Percentiles rank a stretch among this genome's conserved stretches.
Evolutionary conservation across 176 grass and related monocot species (phyloP).

Genomic region (Rhynchospora tenuis): DNA sequence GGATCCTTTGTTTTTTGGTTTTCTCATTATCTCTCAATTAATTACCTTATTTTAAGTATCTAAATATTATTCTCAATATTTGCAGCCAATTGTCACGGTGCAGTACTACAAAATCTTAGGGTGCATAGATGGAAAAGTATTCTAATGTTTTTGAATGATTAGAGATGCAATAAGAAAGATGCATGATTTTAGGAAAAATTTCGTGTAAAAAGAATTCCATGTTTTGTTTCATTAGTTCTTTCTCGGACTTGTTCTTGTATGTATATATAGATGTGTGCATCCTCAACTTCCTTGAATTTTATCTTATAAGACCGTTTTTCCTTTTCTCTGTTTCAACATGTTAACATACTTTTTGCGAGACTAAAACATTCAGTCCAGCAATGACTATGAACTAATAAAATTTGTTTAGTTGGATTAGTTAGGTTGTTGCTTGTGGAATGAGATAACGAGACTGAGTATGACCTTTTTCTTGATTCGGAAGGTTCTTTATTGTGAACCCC

Average conservation of each 20-base stretch:
- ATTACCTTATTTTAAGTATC: neutral
- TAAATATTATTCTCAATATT: neutral
- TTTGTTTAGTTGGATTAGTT: neutral
- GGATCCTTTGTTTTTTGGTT: neutral
- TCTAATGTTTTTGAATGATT: neutral
- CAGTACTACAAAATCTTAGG: neutral
- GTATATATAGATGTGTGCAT: neutral
- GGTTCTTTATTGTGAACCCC: neutral
- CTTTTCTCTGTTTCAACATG: neutral
- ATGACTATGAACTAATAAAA: neutral
- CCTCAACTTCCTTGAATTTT: neutral
- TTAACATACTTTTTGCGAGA: neutral
- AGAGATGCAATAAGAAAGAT: neutral
- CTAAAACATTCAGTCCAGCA: neutral
- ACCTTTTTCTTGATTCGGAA: neutral
- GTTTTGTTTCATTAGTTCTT: neutral
- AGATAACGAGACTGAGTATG: slow-evolving; percentile 1
- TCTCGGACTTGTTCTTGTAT: neutral
- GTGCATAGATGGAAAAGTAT: neutral
- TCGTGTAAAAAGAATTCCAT: neutral
- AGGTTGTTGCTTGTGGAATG: slow-evolving; percentile 1
- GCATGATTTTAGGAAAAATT: neutral
- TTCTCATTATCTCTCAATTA: neutral
- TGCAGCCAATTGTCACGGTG: neutral
- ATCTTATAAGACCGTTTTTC: neutral